Percentiles rank a stretch among this genome's conserved stretches.
Conservation (phyloP, 1,284 basidiomycete species). For the Fomitopsis schrenkii region DNA sequence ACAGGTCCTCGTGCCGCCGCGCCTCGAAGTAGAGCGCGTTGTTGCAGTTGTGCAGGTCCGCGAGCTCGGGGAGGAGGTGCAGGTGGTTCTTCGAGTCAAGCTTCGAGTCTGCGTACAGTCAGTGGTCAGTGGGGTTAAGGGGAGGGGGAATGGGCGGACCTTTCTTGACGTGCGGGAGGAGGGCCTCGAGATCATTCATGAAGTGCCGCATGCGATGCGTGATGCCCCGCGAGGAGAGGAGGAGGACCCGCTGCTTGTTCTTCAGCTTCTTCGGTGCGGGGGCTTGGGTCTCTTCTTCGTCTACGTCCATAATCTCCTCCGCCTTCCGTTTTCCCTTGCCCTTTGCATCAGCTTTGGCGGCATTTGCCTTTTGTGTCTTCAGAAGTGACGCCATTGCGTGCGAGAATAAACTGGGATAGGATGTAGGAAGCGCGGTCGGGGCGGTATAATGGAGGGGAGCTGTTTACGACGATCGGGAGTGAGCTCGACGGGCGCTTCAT, state of each 20-base stretch:
- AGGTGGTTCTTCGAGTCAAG: constrained; percentile 97
- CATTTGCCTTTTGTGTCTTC: constrained; percentile 60
- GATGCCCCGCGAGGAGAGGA: constrained; percentile 92
- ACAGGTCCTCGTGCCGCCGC: constrained; percentile 92
- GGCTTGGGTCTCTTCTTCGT: constrained; percentile 35
- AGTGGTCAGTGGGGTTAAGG: too few species aligned
- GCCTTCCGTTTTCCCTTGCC: constrained; percentile 58
- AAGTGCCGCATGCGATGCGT: constrained; percentile 97
- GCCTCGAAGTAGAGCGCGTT: constrained; percentile 98
- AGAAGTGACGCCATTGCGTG: constrained; percentile 60
- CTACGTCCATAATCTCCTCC: constrained; percentile 43
- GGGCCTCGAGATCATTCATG: constrained; percentile 89
- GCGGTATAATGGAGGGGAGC: background rate
- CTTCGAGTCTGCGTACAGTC: constrained; percentile 71
- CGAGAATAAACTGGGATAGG: background rate
- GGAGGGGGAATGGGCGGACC: constrained; percentile 44
- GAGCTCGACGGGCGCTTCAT: constrained; percentile 4
- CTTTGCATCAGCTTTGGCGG: constrained; percentile 43
- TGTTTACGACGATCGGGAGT: background rate
- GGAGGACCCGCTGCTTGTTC: constrained; percentile 85
- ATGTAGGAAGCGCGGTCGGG: too few species aligned
- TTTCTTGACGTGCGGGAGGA: constrained; percentile 97
- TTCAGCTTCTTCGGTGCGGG: constrained; percentile 51
- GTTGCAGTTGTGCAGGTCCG: constrained; percentile 98
- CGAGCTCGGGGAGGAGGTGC: constrained; percentile 92